Evolutionary conservation across 2,329 filamentous ascomycete genomes (phyloP).

Genomic region (Fusarium luffae): DNA sequence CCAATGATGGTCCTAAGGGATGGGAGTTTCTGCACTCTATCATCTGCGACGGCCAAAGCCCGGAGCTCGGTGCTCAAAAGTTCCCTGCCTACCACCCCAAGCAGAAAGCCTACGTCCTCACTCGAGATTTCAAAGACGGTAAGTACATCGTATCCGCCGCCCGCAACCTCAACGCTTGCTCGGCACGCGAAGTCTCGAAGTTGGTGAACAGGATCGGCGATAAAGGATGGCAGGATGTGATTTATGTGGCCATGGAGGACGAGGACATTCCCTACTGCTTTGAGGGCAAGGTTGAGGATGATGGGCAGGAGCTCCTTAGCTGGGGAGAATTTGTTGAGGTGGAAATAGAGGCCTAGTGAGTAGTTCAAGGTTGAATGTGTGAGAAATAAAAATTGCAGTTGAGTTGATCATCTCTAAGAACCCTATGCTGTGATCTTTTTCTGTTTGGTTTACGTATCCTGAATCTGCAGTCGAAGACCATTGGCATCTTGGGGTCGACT

Average conservation of each 20-base stretch:
- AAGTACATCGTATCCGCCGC: not conserved
- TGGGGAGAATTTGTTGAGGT: not conserved
- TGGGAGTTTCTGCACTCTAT: conserved; percentile 26
- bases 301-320: not conserved
- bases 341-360: not conserved
- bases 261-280: conserved; percentile 27
- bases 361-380: not conserved
- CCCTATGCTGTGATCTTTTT: not conserved
- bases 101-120: conserved; percentile 29
- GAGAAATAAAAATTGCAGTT: not conserved
- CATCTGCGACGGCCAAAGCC: conserved; percentile 2
- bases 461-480: no score
- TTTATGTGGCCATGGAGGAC: conserved; percentile 39
- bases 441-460: no score
- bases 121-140: not conserved
- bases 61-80: not conserved
- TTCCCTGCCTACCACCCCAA: conserved; percentile 6
- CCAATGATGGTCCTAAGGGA: conserved; percentile 3
- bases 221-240: conserved; percentile 41
- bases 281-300: not conserved
- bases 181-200: conserved; percentile 18
- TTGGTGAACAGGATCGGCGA: conserved; percentile 29
- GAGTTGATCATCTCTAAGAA: not conserved
- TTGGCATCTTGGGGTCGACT: no score
- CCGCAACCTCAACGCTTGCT: conserved; percentile 25